Evolutionary conservation across 352 stramenopile species (phyloP), one percentile per base, ranked within the genome.

Genomic region (Pythium aristosporum): DNA sequence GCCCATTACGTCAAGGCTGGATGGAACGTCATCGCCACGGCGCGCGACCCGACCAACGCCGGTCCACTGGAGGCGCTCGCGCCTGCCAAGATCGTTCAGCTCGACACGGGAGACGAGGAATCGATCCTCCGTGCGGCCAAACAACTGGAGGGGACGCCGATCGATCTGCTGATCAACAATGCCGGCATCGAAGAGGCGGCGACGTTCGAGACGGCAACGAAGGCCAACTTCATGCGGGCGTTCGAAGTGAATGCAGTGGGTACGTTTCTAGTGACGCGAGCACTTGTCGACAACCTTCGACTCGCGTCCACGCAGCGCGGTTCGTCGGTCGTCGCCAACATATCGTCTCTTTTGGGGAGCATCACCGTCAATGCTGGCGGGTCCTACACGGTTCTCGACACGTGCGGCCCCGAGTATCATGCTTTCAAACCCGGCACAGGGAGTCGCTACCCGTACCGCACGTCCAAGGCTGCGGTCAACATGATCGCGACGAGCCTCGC

Each of bases 401-500:
- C 32, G 9, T 63, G 57, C 12, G 57, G 57, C 10, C 44, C 32
- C 6, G 57, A 15, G 15, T 63, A 63, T 34, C 11, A 12, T 9
- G 16, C n/a, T 0, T 49, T 56, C 30, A 63, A 63, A 44, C 16
- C 46, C 1, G 46, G 28, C 50, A 66, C 37, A 21, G 77, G 80
- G 18, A 63, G 63, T n/a, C 67, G 63, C 30, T 91, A 91, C 63
- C 78, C 71, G 49, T 91, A 94, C 61, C 69, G 78, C 37, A 75
- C 83, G 49, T 88, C 76, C 25, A 91, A 91, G 57, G 54, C 79
- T 0, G 85, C 82, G 6, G 57, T 88, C 16, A 94, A 94, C 63
- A 87, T 81, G 72, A 51, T 88, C 50, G 82, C 69, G 36, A 66
- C 67, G 46, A 72, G 41, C 20, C 44, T 89, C 34, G 65, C 75